These are phyloP conservation scores for Neofusicoccum parvum DNA, from an alignment of 2,329 filamentous ascomycete species.

Conservation along the genomic window DNA sequence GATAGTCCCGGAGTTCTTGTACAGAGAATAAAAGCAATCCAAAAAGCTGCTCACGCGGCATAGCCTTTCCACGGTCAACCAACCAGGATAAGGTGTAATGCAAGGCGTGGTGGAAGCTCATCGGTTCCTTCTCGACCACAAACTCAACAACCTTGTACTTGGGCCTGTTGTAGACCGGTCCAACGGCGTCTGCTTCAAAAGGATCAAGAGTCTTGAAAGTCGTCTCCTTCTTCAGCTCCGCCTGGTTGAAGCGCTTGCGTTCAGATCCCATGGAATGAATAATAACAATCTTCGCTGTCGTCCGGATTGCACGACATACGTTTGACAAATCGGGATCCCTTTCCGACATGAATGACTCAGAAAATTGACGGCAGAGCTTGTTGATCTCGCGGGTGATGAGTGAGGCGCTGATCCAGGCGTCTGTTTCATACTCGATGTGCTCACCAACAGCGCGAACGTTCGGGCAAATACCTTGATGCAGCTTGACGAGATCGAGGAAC, in stretches of 20 bases:
- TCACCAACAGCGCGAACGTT: constrained; percentile 90
- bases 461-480: constrained; percentile 96
- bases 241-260: constrained; percentile 77
- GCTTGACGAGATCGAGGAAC: constrained; percentile 91
- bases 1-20: constrained; percentile 67
- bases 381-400: constrained; percentile 95
- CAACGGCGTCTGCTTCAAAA: constrained; percentile 72
- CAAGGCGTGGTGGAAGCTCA: constrained; percentile 96
- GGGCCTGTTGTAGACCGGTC: constrained; percentile 34
- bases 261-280: constrained; percentile 89
- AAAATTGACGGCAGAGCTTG: constrained; percentile 82
- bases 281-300: constrained; percentile 80
- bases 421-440: constrained; percentile 97
- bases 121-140: constrained; percentile 81
- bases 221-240: constrained; percentile 85
- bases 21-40: constrained; percentile 72
- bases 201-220: constrained; percentile 76
- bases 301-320: constrained; percentile 71
- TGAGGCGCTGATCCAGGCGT: constrained; percentile 96
- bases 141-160: constrained; percentile 73
- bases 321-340: constrained; percentile 65
- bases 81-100: constrained; percentile 98
- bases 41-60: constrained; percentile 68
- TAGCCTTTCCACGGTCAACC: constrained; percentile 80
- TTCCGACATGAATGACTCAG: constrained; percentile 78